Evolutionary conservation across 805 yeast genomes (phyloP).

Genomic region (Saccharomycopsis guyanensis): DNA sequence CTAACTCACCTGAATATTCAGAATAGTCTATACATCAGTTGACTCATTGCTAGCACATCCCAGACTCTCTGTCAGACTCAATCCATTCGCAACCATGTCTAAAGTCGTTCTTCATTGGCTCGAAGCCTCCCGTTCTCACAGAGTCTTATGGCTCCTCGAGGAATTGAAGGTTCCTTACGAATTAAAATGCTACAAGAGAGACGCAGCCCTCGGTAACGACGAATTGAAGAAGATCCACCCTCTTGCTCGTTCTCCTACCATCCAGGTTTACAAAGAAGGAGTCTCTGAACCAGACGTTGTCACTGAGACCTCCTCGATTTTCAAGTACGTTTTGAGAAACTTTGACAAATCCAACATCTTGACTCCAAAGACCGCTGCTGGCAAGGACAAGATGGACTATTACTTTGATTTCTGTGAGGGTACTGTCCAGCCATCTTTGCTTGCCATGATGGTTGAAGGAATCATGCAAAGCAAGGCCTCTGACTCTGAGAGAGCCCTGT

Average conservation of each 20-base stretch:
- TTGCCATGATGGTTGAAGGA: conserved; percentile 31
- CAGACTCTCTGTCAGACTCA: too few species aligned
- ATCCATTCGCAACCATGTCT: too few species aligned
- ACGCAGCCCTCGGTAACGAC: conserved; percentile 40
- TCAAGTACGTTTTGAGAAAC: conserved; percentile 41
- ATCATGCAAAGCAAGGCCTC: not conserved
- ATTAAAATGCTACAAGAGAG: conserved; percentile 44
- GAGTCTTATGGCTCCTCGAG: conserved; percentile 61
- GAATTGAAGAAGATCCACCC: conserved; percentile 49
- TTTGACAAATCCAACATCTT: conserved; percentile 39
- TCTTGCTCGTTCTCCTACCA: conserved; percentile 54
- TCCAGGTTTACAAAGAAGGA: conserved; percentile 35
- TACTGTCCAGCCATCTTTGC: conserved; percentile 39
- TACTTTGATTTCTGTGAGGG: conserved; percentile 56
- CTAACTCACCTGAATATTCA: too few species aligned
- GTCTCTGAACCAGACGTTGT: conserved; percentile 24
- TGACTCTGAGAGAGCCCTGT: not conserved
- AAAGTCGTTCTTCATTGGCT: conserved; percentile 28
- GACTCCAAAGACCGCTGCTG: conserved; percentile 31
- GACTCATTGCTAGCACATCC: too few species aligned
- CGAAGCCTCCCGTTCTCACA: conserved; percentile 49
- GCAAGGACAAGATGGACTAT: conserved; percentile 39
- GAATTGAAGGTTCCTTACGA: conserved; percentile 49
- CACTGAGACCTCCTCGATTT: conserved; percentile 57
- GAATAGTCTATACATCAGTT: too few species aligned